These are phyloP conservation scores for Globisporangium solare DNA, from an alignment of 352 stramenopile species.

Conservation along the genomic window DNA sequence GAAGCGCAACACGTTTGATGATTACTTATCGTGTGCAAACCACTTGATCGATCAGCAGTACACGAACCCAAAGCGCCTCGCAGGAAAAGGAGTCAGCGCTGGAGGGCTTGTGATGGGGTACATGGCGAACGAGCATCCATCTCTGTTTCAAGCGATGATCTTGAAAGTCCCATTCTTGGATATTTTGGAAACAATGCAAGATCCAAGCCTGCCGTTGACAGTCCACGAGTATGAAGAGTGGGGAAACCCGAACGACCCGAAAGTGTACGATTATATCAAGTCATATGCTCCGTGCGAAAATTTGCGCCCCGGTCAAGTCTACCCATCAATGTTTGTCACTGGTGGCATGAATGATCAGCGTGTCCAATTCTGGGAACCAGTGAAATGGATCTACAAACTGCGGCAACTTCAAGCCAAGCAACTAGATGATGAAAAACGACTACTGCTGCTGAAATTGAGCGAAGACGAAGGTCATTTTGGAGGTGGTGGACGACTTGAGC, in stretches of 20 bases:
- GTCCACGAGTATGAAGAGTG: conserved; percentile 92
- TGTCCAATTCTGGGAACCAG: conserved; percentile 84
- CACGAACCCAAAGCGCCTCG: conserved; percentile 57
- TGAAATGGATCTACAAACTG: conserved; percentile 80
- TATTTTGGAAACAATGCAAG: conserved; percentile 84
- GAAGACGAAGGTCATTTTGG: conserved; percentile 83
- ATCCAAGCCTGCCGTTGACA: conserved; percentile 81
- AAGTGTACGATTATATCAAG: conserved; percentile 59
- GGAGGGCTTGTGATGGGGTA: conserved; percentile 84
- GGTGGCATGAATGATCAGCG: conserved; percentile 78
- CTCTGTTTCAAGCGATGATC: conserved; percentile 71
- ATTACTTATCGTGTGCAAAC: conserved; percentile 71
- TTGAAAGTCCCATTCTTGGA: conserved; percentile 90
- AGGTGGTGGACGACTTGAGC: conserved; percentile 64
- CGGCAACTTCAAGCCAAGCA: conserved; percentile 36
- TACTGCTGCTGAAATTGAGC: conserved; percentile 69
- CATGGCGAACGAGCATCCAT: conserved; percentile 78
- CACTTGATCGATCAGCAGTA: conserved; percentile 58
- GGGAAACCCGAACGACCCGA: conserved; percentile 58
- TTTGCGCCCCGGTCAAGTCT: conserved; percentile 31
- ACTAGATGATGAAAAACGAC: conserved; percentile 16
- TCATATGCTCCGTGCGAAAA: conserved; percentile 85
- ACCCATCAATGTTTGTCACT: conserved; percentile 82
- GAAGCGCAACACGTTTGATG: conserved; percentile 86
- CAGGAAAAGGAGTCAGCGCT: conserved; percentile 78